Conservation (phyloP, 352 stramenopile genomes). For the Globisporangium echinulatum region DNA sequence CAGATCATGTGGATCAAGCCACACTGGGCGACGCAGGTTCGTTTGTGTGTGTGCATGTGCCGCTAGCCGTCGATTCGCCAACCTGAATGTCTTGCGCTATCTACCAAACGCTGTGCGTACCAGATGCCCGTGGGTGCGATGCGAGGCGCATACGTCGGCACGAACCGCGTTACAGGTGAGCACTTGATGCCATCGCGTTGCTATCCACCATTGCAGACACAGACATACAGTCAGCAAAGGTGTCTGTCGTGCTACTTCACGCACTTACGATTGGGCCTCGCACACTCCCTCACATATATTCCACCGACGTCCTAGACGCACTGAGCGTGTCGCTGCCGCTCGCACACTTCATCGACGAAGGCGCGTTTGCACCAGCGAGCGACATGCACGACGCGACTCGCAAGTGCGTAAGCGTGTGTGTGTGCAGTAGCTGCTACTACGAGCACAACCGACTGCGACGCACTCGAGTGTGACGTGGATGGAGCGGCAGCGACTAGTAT, state of each 20-base stretch:
- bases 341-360: constrained; percentile 72
- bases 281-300: no score
- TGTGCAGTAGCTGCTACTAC: background rate
- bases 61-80: no score
- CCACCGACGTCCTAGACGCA: constrained; percentile 4
- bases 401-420: constrained; percentile 15
- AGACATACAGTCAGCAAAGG: no score
- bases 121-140: constrained; percentile 3
- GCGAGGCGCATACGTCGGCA: constrained; percentile 14
- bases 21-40: constrained; percentile 66
- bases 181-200: no score
- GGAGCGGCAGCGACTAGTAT: no score
- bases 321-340: constrained; percentile 53
- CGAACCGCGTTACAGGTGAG: constrained; percentile 5
- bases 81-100: no score
- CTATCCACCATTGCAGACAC: no score
- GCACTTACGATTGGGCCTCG: background rate
- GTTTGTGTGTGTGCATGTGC: background rate
- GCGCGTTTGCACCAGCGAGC: constrained; percentile 33
- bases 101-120: background rate
- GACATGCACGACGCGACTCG: constrained; percentile 25
- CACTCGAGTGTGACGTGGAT: no score
- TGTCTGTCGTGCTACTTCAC: background rate
- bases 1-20: constrained; percentile 79
- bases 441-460: no score